These are phyloP conservation scores for Amanita jacksonii DNA, from an alignment of 768 basidiomycete genomes.

Conservation along the genomic window DNA sequence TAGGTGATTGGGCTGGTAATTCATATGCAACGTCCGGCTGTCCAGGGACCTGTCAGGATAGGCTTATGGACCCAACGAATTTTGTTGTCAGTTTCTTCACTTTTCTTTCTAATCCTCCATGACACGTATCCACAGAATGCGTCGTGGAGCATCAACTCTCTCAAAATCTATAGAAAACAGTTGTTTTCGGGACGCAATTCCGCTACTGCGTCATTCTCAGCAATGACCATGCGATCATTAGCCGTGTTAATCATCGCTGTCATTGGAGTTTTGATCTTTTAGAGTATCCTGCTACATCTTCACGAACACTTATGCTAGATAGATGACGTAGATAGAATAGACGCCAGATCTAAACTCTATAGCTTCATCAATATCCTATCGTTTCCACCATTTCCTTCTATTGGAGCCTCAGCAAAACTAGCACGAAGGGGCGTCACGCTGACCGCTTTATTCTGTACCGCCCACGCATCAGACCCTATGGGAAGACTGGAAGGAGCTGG, in stretches of 20 bases:
- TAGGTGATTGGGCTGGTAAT: slow-evolving; percentile 82
- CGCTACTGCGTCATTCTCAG: neutral
- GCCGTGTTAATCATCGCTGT: neutral
- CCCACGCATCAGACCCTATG: slow-evolving; percentile 77
- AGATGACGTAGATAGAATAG: neutral
- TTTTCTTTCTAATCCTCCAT: slow-evolving; percentile 6
- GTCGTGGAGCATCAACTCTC: slow-evolving; percentile 69
- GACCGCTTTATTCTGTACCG: slow-evolving; percentile 55
- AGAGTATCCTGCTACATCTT: neutral
- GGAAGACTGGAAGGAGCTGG: slow-evolving; percentile 54
- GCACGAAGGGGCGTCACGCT: slow-evolving; percentile 76
- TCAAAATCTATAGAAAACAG: slow-evolving; percentile 66
- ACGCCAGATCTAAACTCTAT: slow-evolving; percentile 18
- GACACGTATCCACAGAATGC: slow-evolving; percentile 44
- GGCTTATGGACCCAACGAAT: slow-evolving; percentile 57
- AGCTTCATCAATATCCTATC: slow-evolving; percentile 46
- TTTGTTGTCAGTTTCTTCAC: slow-evolving; percentile 45
- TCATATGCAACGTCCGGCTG: slow-evolving; percentile 66
- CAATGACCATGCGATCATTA: neutral
- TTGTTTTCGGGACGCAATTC: slow-evolving; percentile 24
- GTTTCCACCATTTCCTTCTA: slow-evolving; percentile 21
- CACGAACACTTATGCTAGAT: neutral
- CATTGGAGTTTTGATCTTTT: neutral
- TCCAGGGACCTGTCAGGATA: slow-evolving; percentile 61
- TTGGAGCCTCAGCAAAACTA: slow-evolving; percentile 56